Percentiles rank a stretch among this genome's conserved stretches.
Evolutionary conservation across 2,329 filamentous ascomycete species (phyloP).

Genomic region (Aspergillus fijiensis): DNA sequence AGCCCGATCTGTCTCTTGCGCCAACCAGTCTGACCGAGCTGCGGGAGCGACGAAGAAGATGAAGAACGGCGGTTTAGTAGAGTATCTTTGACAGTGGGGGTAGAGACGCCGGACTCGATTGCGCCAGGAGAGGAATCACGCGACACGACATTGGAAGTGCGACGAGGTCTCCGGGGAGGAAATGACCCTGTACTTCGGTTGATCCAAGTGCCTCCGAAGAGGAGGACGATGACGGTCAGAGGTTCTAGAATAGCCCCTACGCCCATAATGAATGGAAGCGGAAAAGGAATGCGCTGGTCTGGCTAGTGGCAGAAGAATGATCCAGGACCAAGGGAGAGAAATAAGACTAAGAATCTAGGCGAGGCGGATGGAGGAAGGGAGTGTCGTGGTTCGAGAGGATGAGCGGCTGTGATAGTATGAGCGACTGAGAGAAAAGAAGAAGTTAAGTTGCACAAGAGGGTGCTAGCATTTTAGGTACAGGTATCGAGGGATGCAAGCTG

Average conservation of each 20-base stretch:
- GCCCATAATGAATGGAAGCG: slow-evolving; percentile 46
- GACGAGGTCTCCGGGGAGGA: slow-evolving; percentile 18
- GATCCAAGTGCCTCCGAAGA: slow-evolving; percentile 62
- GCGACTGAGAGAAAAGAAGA: neutral
- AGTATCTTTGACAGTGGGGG: slow-evolving; percentile 36
- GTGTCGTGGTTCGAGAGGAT: neutral
- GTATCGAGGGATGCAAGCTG: neutral
- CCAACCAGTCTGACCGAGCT: slow-evolving; percentile 49
- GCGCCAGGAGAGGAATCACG: slow-evolving; percentile 38
- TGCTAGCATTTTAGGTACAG: neutral
- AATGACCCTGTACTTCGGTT: slow-evolving; percentile 51
- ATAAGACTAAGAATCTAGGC: neutral
- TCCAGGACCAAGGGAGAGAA: neutral
- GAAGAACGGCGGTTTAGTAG: slow-evolving; percentile 32
- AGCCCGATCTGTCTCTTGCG: slow-evolving; percentile 51
- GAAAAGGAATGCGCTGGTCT: neutral
- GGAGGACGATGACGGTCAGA: slow-evolving; percentile 59
- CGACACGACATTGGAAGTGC: slow-evolving; percentile 19
- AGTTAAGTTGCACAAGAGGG: neutral
- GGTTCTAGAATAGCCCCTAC: slow-evolving; percentile 61
- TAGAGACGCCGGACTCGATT: slow-evolving; percentile 43
- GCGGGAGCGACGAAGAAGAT: slow-evolving; percentile 44
- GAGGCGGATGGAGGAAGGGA: neutral
- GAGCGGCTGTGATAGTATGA: neutral
- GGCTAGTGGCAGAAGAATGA: neutral